Percentiles rank a stretch among this genome's conserved stretches.
phyloP scores from a whole-genome alignment of 805 yeast genomes.

The Starmerella asiatica region DNA sequence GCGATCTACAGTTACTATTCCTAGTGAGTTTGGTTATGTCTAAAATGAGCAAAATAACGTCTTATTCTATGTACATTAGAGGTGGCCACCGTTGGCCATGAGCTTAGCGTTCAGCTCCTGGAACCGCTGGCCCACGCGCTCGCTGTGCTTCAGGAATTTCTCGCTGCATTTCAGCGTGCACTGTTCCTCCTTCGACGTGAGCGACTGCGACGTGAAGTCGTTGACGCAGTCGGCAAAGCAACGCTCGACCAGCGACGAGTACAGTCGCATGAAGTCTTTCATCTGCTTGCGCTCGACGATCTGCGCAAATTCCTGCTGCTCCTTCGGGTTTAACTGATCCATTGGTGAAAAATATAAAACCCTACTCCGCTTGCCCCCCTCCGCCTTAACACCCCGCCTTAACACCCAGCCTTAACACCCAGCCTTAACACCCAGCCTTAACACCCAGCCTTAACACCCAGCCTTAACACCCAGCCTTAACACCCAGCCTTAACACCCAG shows the following conservation, averaged over 20 bases:
- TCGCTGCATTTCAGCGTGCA: slow-evolving; percentile 91
- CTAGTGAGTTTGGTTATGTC: too few species aligned
- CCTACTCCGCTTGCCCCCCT: neutral
- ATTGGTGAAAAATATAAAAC: slow-evolving; percentile 29
- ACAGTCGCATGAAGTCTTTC: slow-evolving; percentile 96
- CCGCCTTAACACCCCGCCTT: neutral
- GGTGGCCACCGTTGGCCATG: slow-evolving; percentile 21
- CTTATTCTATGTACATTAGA: slow-evolving; percentile 3
- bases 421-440: too few species aligned
- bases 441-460: too few species aligned
- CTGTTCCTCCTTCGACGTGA: slow-evolving; percentile 69
- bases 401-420: too few species aligned
- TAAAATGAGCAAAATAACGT: neutral
- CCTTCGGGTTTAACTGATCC: slow-evolving; percentile 92
- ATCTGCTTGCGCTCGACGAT: slow-evolving; percentile 94
- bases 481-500: too few species aligned
- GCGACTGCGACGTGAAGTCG: slow-evolving; percentile 86
- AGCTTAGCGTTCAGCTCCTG: slow-evolving; percentile 69
- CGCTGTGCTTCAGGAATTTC: slow-evolving; percentile 94
- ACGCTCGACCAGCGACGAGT: slow-evolving; percentile 89
- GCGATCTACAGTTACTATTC: neutral
- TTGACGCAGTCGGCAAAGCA: slow-evolving; percentile 97
- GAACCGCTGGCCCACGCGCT: slow-evolving; percentile 97
- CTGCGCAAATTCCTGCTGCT: slow-evolving; percentile 92
- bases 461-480: too few species aligned